Evolutionary conservation across 495 filamentous ascomycete species (phyloP).

Genomic region (Penicillium crystallinum): DNA sequence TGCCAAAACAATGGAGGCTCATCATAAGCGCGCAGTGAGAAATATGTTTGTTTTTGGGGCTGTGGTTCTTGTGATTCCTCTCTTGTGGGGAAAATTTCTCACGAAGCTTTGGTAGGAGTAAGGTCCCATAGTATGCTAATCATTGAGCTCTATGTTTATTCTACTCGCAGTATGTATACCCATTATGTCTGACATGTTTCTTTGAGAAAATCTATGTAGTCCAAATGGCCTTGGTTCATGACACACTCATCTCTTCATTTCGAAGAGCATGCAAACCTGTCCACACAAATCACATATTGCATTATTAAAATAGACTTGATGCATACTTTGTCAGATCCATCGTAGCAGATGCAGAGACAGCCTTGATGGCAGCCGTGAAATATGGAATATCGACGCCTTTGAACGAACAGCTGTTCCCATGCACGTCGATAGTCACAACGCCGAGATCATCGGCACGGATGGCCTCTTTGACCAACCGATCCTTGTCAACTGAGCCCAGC

Average conservation of each 20-base stretch:
- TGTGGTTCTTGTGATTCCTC: background rate
- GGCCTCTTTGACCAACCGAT: slow-evolving; percentile 19
- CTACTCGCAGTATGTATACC: no score
- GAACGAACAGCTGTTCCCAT: slow-evolving; percentile 23
- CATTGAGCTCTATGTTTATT: no score
- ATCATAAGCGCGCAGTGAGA: background rate
- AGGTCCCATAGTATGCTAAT: background rate
- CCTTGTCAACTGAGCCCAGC: slow-evolving; percentile 17
- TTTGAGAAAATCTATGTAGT: background rate
- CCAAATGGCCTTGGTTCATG: background rate
- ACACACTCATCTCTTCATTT: background rate
- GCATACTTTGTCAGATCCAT: slow-evolving; percentile 26
- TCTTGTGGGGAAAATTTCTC: background rate
- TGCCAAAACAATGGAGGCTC: background rate
- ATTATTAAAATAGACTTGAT: slow-evolving; percentile 10
- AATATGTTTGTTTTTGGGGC: background rate
- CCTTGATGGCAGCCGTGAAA: slow-evolving; percentile 25
- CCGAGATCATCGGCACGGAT: slow-evolving; percentile 14
- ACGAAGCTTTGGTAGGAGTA: background rate
- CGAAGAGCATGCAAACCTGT: background rate
- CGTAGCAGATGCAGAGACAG: slow-evolving; percentile 15
- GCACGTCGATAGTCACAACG: slow-evolving; percentile 21
- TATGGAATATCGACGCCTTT: slow-evolving; percentile 29
- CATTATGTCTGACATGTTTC: background rate
- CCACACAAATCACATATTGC: no score